Conservation (phyloP, 2,329 filamentous ascomycete species). For the Diaporthe vaccinii region DNA sequence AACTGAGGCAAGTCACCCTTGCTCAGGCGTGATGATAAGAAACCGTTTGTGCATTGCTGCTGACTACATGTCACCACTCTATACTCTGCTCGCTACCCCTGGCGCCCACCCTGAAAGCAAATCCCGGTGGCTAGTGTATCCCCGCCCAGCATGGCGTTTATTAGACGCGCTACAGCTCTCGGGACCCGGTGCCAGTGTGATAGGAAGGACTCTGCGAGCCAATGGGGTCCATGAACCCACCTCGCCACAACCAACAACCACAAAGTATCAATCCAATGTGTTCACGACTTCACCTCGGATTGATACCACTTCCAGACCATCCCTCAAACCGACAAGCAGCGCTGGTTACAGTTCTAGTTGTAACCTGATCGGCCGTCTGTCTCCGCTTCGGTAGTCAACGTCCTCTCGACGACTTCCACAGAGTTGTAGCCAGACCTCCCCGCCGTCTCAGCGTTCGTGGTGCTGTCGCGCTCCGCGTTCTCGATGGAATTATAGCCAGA, state of each 20-base stretch:
- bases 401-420: not conserved
- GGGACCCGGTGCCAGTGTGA: not conserved
- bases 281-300: not conserved
- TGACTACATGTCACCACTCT: not conserved
- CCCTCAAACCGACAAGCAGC: not conserved
- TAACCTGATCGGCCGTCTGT: conserved; percentile 11
- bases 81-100: not conserved
- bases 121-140: not conserved
- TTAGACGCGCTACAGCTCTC: not conserved
- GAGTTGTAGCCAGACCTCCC: not conserved
- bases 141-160: not conserved
- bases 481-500: not conserved
- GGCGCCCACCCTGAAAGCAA: not conserved
- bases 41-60: conserved; percentile 1
- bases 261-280: not conserved
- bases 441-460: not conserved
- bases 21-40: not conserved
- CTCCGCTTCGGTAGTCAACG: not conserved
- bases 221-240: not conserved
- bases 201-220: conserved; percentile 5
- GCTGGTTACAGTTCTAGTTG: not conserved
- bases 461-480: not conserved
- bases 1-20: not conserved
- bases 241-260: not conserved
- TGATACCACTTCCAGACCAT: not conserved